Conservation (phyloP, 345 rosid species). For the Gossypium herbaceum region DNA sequence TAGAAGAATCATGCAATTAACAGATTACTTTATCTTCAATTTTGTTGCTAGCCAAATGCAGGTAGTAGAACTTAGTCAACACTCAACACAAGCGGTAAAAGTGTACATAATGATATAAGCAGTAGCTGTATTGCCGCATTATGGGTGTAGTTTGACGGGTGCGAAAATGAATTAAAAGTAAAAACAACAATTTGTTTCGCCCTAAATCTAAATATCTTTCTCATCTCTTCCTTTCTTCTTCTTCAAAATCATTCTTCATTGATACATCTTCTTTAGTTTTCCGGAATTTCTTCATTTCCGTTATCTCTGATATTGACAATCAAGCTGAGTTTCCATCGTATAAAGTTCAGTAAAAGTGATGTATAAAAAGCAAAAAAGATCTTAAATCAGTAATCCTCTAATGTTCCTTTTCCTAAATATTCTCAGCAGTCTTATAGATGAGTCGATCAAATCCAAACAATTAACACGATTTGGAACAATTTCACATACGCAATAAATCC, state of each 20-base stretch:
- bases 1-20: no score
- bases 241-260: not conserved
- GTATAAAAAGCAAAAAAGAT: not conserved
- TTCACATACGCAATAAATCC: not conserved
- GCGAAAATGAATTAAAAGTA: no score
- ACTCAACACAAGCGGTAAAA: no score
- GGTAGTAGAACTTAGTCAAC: no score
- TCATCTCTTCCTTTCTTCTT: not conserved
- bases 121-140: no score
- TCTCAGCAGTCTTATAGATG: not conserved
- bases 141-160: no score
- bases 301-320: not conserved
- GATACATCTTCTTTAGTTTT: not conserved
- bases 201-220: no score
- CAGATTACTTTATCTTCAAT: no score
- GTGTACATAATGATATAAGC: no score
- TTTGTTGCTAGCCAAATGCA: no score
- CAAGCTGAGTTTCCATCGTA: not conserved
- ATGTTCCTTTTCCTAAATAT: not conserved
- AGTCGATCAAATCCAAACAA: not conserved
- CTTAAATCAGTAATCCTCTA: not conserved
- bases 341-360: not conserved
- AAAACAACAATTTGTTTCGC: no score
- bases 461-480: not conserved
- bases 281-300: not conserved